phyloP scores from a whole-genome alignment of 169 alveolate species.

The Cryptosporidium viatorum region DNA sequence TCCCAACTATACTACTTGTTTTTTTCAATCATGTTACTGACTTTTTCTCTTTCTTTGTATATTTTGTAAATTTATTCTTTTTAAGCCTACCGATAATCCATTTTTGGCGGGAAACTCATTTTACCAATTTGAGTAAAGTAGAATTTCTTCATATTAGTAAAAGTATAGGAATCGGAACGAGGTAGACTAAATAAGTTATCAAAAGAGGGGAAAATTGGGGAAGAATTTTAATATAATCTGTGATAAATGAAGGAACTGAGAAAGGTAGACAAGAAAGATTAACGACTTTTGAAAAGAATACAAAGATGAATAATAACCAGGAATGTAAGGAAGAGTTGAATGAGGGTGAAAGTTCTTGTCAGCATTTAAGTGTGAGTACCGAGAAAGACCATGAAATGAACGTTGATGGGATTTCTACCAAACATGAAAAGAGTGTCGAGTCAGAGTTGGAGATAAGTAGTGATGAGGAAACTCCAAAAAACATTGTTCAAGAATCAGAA shows the following conservation, averaged over 20 bases:
- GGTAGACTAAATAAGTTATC: not conserved
- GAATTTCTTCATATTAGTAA: not conserved
- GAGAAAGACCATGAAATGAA: not conserved
- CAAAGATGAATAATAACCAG: not conserved
- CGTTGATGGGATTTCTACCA: not conserved
- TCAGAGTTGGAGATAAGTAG: constrained; percentile 20
- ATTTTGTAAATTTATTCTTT: too few relatives aligned
- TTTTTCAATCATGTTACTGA: not conserved
- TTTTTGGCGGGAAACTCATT: not conserved
- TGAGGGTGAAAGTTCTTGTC: not conserved
- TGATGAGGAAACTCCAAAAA: constrained; percentile 16
- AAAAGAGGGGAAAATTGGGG: not conserved
- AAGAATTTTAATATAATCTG: not conserved
- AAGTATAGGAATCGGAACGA: not conserved
- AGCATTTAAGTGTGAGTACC: not conserved
- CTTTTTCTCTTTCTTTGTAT: too few relatives aligned
- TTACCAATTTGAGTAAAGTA: too few relatives aligned
- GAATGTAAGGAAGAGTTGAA: constrained; percentile 2
- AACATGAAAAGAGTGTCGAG: not conserved
- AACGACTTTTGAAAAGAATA: not conserved
- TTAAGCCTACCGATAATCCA: too few relatives aligned
- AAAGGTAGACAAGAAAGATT: not conserved
- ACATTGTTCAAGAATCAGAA: constrained; percentile 17
- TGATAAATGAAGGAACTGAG: constrained; percentile 2
- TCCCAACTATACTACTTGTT: not conserved